Conservation (phyloP, 208 protist genomes). For the Leishmania mexicana region DNA sequence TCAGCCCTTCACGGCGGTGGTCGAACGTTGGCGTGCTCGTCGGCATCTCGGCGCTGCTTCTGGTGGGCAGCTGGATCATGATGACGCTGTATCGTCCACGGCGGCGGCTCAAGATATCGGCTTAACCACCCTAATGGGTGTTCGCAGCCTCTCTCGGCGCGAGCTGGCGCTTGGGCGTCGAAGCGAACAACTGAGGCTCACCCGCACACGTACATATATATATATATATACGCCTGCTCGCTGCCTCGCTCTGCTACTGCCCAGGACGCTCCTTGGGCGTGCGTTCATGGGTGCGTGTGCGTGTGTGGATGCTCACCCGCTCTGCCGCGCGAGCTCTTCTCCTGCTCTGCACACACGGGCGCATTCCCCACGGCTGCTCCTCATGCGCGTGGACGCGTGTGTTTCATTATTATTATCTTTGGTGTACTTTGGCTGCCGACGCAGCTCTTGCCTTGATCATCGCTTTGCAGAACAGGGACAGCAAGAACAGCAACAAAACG, state of each 20-base stretch:
- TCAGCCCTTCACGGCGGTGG: constrained; percentile 41
- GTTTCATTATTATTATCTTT: background rate
- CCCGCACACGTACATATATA: too few species aligned
- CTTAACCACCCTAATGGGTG: background rate
- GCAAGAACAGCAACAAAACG: background rate
- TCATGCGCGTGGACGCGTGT: background rate
- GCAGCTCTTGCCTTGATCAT: background rate
- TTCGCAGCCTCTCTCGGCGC: background rate
- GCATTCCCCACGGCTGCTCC: background rate
- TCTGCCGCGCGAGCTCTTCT: too few species aligned
- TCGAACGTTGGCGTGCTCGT: constrained; percentile 47
- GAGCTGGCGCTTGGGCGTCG: background rate
- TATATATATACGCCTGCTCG: background rate
- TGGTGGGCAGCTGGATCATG: constrained; percentile 41
- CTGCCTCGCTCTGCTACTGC: background rate
- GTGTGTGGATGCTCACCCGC: too few species aligned
- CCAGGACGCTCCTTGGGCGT: background rate
- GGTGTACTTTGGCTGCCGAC: background rate
- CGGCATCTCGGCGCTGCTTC: constrained; percentile 35
- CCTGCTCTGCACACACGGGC: too few species aligned
- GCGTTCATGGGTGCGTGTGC: background rate
- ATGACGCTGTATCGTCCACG: constrained; percentile 44
- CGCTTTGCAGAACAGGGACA: background rate
- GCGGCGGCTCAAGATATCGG: constrained; percentile 7
- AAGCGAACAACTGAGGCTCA: too few species aligned